Percentiles rank a stretch among this genome's conserved stretches.
Conservation (phyloP, 176 grass and related monocot genomes). For the Aegilops sharonensis region DNA sequence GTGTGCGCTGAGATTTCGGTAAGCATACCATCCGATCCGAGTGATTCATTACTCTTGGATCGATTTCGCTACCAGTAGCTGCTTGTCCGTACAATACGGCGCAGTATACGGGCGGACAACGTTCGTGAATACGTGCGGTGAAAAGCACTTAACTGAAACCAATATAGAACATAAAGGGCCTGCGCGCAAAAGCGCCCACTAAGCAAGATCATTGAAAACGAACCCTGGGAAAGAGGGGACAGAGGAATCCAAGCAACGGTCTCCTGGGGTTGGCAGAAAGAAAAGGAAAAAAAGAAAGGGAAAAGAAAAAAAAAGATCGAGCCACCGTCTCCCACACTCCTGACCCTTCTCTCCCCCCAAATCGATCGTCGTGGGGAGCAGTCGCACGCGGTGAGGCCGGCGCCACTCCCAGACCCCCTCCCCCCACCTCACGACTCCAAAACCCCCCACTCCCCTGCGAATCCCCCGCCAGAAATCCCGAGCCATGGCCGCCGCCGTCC, state of each 20-base stretch:
- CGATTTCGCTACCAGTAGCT: too few relatives aligned
- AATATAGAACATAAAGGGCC: not conserved
- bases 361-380: constrained; percentile 46
- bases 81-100: not conserved
- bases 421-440: not conserved
- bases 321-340: constrained; percentile 36
- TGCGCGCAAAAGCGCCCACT: not conserved
- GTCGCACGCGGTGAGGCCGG: constrained; percentile 37
- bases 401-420: constrained; percentile 12
- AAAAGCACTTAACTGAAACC: too few relatives aligned
- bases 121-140: too few relatives aligned
- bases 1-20: not conserved
- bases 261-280: not conserved
- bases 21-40: not conserved
- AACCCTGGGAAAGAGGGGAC: not conserved
- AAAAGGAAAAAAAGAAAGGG: not conserved
- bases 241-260: constrained; percentile 46
- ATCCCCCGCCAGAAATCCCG: not conserved
- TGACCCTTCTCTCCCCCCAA: not conserved
- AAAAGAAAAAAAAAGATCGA: not conserved
- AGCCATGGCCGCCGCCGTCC: constrained; percentile 24
- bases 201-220: constrained; percentile 31
- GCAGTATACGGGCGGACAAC: not conserved
- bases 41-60: not conserved
- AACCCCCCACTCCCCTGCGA: not conserved